phyloP scores from a whole-genome alignment of 106 monocot genomes.

The Hemerocallis citrina region DNA sequence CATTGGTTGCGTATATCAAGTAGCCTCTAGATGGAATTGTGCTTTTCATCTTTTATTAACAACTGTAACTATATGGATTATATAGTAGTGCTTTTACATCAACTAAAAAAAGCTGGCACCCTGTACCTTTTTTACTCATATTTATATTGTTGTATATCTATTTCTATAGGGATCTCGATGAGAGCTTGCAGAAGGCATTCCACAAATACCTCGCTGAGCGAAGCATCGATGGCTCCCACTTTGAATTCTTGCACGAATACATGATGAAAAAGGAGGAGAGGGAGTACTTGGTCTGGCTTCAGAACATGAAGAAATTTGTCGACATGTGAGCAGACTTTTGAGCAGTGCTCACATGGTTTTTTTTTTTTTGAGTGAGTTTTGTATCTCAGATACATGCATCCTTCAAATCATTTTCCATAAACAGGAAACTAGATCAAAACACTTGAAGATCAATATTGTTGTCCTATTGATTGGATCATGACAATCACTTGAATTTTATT shows the following conservation, averaged over 20 bases:
- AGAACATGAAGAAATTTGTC: slow-evolving; percentile 55
- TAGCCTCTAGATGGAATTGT: too few relatives aligned
- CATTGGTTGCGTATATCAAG: too few relatives aligned
- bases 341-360: not conserved
- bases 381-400: too few relatives aligned
- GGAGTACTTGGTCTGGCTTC: slow-evolving; percentile 54
- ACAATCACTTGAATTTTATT: too few relatives aligned
- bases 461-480: not conserved
- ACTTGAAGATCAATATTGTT: not conserved
- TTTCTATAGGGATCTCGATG: slow-evolving; percentile 56
- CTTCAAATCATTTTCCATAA: not conserved
- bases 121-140: too few relatives aligned
- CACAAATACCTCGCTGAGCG: slow-evolving; percentile 45
- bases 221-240: slow-evolving; percentile 40
- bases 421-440: not conserved
- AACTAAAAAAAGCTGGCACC: too few relatives aligned
- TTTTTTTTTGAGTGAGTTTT: too few relatives aligned
- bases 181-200: slow-evolving; percentile 52
- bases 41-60: too few relatives aligned
- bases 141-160: too few relatives aligned
- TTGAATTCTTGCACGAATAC: slow-evolving; percentile 42
- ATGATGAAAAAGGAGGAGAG: slow-evolving; percentile 58
- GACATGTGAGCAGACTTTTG: slow-evolving; percentile 19
- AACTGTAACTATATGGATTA: too few relatives aligned
- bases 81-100: too few relatives aligned